Percentiles rank a stretch among this genome's conserved stretches.
Conservation (phyloP, 2,329 filamentous ascomycete species). For the Alternaria atra region DNA sequence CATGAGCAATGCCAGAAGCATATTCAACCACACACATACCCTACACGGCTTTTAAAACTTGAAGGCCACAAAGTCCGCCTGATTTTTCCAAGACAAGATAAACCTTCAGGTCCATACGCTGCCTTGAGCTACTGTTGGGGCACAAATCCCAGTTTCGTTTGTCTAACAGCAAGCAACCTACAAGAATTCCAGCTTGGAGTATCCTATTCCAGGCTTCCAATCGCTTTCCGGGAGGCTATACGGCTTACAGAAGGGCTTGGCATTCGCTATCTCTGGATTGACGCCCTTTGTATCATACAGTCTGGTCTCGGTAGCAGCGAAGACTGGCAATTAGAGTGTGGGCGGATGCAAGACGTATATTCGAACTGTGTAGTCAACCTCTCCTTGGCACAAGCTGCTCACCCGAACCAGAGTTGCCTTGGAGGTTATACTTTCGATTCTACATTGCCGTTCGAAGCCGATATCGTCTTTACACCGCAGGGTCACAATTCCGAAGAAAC, state of each 20-base stretch:
- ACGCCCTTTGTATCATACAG: constrained; percentile 15
- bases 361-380: neutral
- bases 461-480: neutral
- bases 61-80: fast-evolving
- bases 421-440: neutral
- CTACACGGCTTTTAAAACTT: neutral
- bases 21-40: neutral
- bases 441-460: neutral
- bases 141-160: neutral
- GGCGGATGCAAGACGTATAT: neutral
- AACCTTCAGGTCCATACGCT: neutral
- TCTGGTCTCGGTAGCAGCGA: neutral
- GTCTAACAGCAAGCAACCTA: neutral
- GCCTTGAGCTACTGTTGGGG: neutral
- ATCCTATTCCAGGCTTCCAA: neutral
- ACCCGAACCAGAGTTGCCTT: neutral
- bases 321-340: neutral
- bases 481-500: neutral
- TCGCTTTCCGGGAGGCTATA: constrained; percentile 5
- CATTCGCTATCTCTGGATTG: constrained; percentile 8
- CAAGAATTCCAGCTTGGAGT: neutral
- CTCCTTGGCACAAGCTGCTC: neutral
- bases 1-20: neutral
- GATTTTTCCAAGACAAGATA: neutral
- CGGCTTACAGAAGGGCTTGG: neutral